Conservation (phyloP, 441 rosid species). For the Biscutella laevigata region DNA sequence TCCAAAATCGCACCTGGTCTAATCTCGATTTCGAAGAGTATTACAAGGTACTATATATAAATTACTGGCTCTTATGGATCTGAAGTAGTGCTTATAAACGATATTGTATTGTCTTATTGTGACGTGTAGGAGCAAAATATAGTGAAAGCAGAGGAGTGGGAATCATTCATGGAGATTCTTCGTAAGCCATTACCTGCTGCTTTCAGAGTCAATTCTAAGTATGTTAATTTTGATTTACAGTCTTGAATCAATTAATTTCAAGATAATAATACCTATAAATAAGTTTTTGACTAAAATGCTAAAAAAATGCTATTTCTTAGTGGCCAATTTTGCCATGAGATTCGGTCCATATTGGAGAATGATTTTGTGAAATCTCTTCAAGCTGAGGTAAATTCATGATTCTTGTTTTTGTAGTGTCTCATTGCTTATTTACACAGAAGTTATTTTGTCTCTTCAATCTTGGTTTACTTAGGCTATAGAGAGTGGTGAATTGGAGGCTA, state of each 20-base stretch:
- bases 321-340: conserved; percentile 75
- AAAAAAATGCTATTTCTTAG: conserved; percentile 21
- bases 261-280: not conserved
- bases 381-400: conserved; percentile 39
- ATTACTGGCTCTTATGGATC: not conserved
- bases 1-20: conserved; percentile 40
- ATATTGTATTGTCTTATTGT: not conserved
- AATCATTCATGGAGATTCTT: conserved; percentile 54
- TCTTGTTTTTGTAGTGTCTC: not conserved
- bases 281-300: not conserved
- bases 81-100: not conserved
- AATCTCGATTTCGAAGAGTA: conserved; percentile 71
- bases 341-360: conserved; percentile 65
- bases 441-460: not conserved
- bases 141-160: conserved; percentile 76
- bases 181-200: conserved; percentile 87
- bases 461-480: conserved; percentile 41
- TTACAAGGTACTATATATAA: conserved; percentile 52
- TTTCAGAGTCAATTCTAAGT: conserved; percentile 89
- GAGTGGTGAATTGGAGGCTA: conserved; percentile 63
- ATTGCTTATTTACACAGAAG: not conserved
- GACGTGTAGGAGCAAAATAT: conserved; percentile 62
- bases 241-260: not conserved
- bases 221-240: not conserved
- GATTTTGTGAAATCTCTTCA: conserved; percentile 76